These are phyloP conservation scores for Phlebiopsis flavidoalba DNA, from an alignment of 768 basidiomycete genomes.

Conservation along the genomic window DNA sequence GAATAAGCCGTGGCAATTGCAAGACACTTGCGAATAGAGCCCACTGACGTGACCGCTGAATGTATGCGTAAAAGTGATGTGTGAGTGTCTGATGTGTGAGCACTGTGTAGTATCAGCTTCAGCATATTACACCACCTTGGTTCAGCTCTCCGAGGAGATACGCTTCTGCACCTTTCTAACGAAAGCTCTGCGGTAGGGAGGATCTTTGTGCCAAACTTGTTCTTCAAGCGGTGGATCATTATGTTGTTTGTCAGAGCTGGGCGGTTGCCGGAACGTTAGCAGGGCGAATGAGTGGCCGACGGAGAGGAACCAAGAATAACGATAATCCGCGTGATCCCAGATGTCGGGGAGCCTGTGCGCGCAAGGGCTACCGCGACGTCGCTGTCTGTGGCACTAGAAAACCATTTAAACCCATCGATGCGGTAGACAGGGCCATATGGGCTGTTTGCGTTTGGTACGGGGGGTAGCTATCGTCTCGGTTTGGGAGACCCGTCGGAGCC, in stretches of 20 bases:
- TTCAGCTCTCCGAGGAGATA: constrained; percentile 57
- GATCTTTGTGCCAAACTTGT: constrained; percentile 71
- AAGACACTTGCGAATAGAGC: constrained; percentile 56
- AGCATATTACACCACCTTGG: no score
- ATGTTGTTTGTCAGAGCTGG: constrained; percentile 60
- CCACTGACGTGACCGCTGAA: constrained; percentile 51
- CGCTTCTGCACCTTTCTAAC: constrained; percentile 50
- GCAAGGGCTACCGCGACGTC: constrained; percentile 69
- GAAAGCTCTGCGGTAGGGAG: constrained; percentile 75
- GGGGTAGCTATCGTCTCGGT: constrained; percentile 61
- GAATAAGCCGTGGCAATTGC: constrained; percentile 65
- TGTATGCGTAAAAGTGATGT: constrained; percentile 75
- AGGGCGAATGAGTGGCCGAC: constrained; percentile 42
- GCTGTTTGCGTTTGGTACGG: constrained; percentile 27
- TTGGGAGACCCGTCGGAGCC: constrained; percentile 72
- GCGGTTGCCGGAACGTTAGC: constrained; percentile 36
- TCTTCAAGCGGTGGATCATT: constrained; percentile 66
- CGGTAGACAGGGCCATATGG: constrained; percentile 46
- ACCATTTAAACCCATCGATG: constrained; percentile 77
- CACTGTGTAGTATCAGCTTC: constrained; percentile 57
- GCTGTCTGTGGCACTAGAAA: constrained; percentile 78
- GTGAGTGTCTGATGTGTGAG: no score
- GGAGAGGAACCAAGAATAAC: constrained; percentile 68
- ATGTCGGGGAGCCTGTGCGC: constrained; percentile 51
- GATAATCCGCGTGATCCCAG: constrained; percentile 66